phyloP scores from a whole-genome alignment of 2,329 filamentous ascomycete genomes.

The Trichoderma polysporum region DNA sequence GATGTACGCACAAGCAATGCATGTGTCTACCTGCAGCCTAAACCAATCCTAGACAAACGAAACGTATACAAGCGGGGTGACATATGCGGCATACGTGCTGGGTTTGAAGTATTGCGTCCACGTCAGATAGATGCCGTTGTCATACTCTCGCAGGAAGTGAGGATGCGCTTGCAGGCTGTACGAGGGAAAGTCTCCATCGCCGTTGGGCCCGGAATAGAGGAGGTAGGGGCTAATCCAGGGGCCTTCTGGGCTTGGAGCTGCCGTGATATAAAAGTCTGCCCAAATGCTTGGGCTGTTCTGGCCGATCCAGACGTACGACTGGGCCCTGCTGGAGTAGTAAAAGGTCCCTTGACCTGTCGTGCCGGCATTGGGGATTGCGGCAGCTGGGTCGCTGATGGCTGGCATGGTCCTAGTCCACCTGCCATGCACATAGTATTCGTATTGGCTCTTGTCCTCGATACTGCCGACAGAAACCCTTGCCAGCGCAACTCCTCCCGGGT shows the following conservation, averaged over 20 bases:
- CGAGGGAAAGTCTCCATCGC: conserved; percentile 16
- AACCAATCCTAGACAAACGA: conserved; percentile 20
- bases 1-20: background rate
- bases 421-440: conserved; percentile 26
- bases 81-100: conserved; percentile 20
- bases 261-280: conserved; percentile 27
- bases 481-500: conserved; percentile 22
- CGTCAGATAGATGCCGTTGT: conserved; percentile 23
- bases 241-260: conserved; percentile 23
- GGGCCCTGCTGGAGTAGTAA: conserved; percentile 25
- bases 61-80: conserved; percentile 22
- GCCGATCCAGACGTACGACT: conserved; percentile 28
- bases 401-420: conserved; percentile 23
- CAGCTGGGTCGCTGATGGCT: conserved; percentile 17
- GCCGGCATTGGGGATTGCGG: conserved; percentile 25
- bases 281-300: conserved; percentile 23
- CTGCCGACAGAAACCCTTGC: conserved; percentile 23
- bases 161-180: conserved; percentile 23
- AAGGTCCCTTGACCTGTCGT: conserved; percentile 28
- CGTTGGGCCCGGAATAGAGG: conserved; percentile 17
- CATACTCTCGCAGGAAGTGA: conserved; percentile 14
- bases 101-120: conserved; percentile 22
- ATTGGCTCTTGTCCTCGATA: conserved; percentile 24
- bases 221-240: conserved; percentile 21
- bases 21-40: conserved; percentile 7